phyloP scores from a whole-genome alignment of 176 grass and related monocot genomes.

The Hordeum marinum region DNA sequence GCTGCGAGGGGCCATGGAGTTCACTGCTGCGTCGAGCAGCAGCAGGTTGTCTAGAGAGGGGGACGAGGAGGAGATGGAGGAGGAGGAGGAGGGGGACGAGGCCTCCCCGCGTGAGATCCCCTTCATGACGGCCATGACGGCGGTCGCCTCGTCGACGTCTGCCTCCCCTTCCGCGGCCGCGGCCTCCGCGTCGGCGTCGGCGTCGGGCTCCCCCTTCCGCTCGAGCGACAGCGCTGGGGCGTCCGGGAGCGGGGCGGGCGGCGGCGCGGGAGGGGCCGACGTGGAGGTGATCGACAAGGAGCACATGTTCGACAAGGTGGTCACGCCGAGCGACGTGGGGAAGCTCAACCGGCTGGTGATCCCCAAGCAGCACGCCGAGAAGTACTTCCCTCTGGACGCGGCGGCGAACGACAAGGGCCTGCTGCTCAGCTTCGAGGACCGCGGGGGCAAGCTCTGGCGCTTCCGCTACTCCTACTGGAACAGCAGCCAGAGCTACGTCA shows the following conservation, averaged over 20 bases:
- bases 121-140: constrained; percentile 22
- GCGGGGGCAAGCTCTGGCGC: constrained; percentile 81
- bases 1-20: constrained; percentile 28
- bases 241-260: constrained; percentile 23
- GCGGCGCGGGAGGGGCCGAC: neutral
- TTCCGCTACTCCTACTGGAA: constrained; percentile 99
- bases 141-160: neutral
- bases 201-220: constrained; percentile 7
- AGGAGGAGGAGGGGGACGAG: constrained; percentile 7
- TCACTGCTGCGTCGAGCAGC: constrained; percentile 16
- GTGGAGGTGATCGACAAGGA: constrained; percentile 59
- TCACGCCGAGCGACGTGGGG: constrained; percentile 93
- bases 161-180: constrained; percentile 23
- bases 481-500: constrained; percentile 99
- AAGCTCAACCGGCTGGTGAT: constrained; percentile 97
- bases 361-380: constrained; percentile 95
- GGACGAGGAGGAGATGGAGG: constrained; percentile 11
- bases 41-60: constrained; percentile 39
- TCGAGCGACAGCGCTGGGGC: constrained; percentile 39
- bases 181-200: neutral
- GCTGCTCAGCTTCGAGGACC: constrained; percentile 61
- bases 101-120: constrained; percentile 38
- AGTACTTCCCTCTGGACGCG: constrained; percentile 81
- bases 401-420: constrained; percentile 70
- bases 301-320: constrained; percentile 99